These are phyloP conservation scores for Yamadazyma diddensiae DNA, from an alignment of 1,139 yeast species.

Conservation along the genomic window DNA sequence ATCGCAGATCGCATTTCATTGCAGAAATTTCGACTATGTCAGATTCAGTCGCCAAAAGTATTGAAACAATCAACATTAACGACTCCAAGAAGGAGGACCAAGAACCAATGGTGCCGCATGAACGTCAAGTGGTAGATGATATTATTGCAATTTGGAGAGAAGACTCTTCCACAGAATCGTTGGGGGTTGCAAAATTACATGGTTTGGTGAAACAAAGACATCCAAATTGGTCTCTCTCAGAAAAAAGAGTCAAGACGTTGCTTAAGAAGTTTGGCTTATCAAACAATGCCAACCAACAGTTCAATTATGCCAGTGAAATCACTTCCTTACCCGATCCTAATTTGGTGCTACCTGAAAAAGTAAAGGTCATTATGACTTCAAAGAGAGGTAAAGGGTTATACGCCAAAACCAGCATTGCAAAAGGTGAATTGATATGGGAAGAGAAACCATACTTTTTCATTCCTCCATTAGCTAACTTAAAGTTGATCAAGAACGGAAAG, in stretches of 20 bases:
- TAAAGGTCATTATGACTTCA: slow-evolving; percentile 41
- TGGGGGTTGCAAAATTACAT: slow-evolving; percentile 56
- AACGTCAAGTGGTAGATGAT: slow-evolving; percentile 60
- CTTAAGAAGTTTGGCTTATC: slow-evolving; percentile 55
- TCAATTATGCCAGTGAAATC: slow-evolving; percentile 53
- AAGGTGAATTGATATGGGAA: slow-evolving; percentile 56
- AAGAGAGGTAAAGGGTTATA: slow-evolving; percentile 46
- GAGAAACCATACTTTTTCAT: slow-evolving; percentile 63
- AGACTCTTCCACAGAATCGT: slow-evolving; percentile 60
- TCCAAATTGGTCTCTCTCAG: slow-evolving; percentile 63
- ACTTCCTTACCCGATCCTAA: slow-evolving; percentile 52
- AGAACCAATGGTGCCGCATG: slow-evolving; percentile 52
- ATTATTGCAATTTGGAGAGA: slow-evolving; percentile 66
- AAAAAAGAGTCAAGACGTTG: slow-evolving; percentile 51
- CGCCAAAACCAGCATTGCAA: slow-evolving; percentile 41
- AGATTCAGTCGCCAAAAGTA: slow-evolving; percentile 10
- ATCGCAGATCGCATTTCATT: not conserved
- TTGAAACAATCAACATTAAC: slow-evolving; percentile 33
- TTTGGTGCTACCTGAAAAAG: slow-evolving; percentile 44
- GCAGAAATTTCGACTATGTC: slow-evolving; percentile 2
- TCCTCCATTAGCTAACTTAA: slow-evolving; percentile 69
- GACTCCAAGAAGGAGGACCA: slow-evolving; percentile 23
- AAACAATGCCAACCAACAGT: slow-evolving; percentile 31
- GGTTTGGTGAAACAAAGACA: slow-evolving; percentile 48
- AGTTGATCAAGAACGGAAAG: slow-evolving; percentile 60